Evolutionary conservation across 2,329 filamentous ascomycete species (phyloP).

Genomic region (Rasamsonia emersonii): DNA sequence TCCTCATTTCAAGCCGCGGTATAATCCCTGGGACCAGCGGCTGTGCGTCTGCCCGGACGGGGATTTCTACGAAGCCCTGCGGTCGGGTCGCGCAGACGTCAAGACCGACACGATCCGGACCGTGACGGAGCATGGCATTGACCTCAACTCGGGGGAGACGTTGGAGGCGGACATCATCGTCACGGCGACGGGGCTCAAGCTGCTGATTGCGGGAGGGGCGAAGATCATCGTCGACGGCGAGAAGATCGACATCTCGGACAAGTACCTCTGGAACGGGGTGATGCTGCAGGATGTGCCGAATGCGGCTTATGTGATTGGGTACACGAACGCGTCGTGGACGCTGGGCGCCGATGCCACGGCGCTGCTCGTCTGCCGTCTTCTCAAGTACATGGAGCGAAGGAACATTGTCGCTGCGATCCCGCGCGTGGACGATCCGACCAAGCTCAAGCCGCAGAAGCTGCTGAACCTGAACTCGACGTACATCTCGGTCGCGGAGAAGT

Average conservation of each 20-base stretch:
- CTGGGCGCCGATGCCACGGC: slow-evolving; percentile 27
- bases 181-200: slow-evolving; percentile 30
- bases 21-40: slow-evolving; percentile 62
- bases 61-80: slow-evolving; percentile 46
- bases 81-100: slow-evolving; percentile 39
- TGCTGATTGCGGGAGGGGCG: slow-evolving; percentile 23
- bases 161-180: slow-evolving; percentile 28
- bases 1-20: slow-evolving; percentile 54
- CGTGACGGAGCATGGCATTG: slow-evolving; percentile 39
- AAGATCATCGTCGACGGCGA: slow-evolving; percentile 21
- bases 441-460: slow-evolving; percentile 9
- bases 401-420: slow-evolving; percentile 9
- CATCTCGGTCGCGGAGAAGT: slow-evolving; percentile 13
- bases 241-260: slow-evolving; percentile 13
- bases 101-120: slow-evolving; percentile 43
- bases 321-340: slow-evolving; percentile 29
- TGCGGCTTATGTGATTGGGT: slow-evolving; percentile 25
- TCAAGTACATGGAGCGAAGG: slow-evolving; percentile 15
- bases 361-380: slow-evolving; percentile 19
- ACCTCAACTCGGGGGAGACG: slow-evolving; percentile 29
- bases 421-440: slow-evolving; percentile 3
- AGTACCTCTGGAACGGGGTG: slow-evolving; percentile 25
- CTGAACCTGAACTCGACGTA: slow-evolving; percentile 22
- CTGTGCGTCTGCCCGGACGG: slow-evolving; percentile 56
- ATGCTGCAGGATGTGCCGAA: slow-evolving; percentile 33